Base-by-base conservation (phyloP, 306 rosid genomes). In the Malus orientalis region DNA sequence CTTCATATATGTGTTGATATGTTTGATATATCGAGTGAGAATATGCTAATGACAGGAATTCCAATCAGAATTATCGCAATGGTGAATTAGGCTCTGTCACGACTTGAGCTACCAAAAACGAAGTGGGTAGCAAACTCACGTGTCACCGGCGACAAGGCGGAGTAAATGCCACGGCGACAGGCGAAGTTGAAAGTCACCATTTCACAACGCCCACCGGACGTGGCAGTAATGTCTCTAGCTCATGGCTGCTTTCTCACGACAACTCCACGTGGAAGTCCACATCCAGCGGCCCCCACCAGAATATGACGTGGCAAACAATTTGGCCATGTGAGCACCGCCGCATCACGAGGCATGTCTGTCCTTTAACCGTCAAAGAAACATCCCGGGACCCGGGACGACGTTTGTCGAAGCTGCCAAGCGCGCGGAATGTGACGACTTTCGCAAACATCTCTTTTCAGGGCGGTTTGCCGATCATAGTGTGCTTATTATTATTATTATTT, bases 261-360 rank as follows among this genome's bases (percentile, higher is more conserved):
- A 84, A 70, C 69, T 78, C 78, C 89, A 90, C 84, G 84, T 81
- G 88, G 82, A 78, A 62, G 87, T 86, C 85, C 55, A 83, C 79
- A 53, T 84, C 87, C 38, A 3, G 25, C 13, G 29, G 79, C 80
- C 29, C 38, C 81, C 73, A 8, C 70, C 71, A 5, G 18, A 33
- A 12, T 44, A 47, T 84, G 83, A 79, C 68, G 80, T 83, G 83
- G 83, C 77, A 51, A 6, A 4, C 5, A 49, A n/a, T 65, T 29
- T 15, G 4, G 73, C 82, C 83, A 86, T 80, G 82, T 71, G 82
- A 80, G 70, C 86, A 83, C 86, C 84, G 69, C 71, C 73, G 55
- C 23, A 65, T 81, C 84, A 81, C 86, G 74, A 75, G 40, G 65
- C 58, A 4, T 91, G 88, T 80, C 75, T 7, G 74, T 11, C 10